Evolutionary conservation across 306 rosid species (phyloP).

Genomic region (Hippophae gyantsensis): DNA sequence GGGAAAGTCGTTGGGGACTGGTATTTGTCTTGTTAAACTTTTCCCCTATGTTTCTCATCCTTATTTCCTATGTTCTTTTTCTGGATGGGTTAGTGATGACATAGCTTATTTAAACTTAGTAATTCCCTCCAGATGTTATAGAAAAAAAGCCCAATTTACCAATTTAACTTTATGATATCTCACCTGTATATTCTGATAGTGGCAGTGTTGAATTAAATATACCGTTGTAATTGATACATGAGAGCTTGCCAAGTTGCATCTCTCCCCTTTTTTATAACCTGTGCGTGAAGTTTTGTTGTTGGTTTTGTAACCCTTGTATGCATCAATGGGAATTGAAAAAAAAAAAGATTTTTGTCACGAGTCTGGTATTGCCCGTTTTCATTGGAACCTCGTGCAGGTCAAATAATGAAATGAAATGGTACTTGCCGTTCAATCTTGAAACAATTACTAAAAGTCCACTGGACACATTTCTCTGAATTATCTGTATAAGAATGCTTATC

Average conservation of each 20-base stretch:
- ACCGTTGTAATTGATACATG: constrained; percentile 34
- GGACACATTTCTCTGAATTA: too few species aligned
- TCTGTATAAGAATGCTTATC: too few species aligned
- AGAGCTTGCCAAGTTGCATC: constrained; percentile 10
- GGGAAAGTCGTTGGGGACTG: constrained; percentile 34
- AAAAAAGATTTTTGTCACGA: too few species aligned
- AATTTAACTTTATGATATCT: constrained; percentile 48
- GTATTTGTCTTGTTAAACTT: constrained; percentile 10
- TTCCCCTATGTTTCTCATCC: constrained; percentile 15
- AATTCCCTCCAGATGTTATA: constrained; percentile 33
- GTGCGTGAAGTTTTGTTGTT: too few species aligned
- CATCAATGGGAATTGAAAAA: too few species aligned
- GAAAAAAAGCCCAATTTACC: constrained; percentile 28
- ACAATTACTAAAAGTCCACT: too few species aligned
- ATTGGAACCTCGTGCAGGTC: too few species aligned
- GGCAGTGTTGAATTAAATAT: constrained; percentile 25
- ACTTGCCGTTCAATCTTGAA: too few species aligned
- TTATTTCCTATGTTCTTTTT: constrained; percentile 17
- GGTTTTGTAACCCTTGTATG: too few species aligned
- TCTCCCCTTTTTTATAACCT: too few species aligned
- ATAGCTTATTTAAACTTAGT: constrained; percentile 30
- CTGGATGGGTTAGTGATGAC: constrained; percentile 29
- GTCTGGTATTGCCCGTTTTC: too few species aligned
- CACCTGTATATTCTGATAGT: constrained; percentile 66
- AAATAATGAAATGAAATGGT: too few species aligned